A percentile compares a stretch with the other conserved stretches of the same genome.
These are phyloP conservation scores for Crucibulum laeve DNA, from an alignment of 768 basidiomycete genomes.

Conservation along the genomic window DNA sequence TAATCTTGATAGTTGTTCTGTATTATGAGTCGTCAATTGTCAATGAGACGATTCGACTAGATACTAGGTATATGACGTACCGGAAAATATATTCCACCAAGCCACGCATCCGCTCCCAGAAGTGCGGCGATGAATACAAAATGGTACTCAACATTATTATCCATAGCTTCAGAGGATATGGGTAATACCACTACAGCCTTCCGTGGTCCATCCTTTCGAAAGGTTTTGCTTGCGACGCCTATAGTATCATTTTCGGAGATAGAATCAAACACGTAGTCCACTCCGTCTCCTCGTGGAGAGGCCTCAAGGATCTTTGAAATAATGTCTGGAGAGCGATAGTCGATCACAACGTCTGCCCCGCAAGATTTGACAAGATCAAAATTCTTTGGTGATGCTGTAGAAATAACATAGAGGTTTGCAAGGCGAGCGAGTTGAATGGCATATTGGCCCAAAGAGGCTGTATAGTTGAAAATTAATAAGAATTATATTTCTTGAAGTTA, in stretches of 20 bases:
- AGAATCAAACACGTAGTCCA: background rate
- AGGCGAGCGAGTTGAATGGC: conserved; percentile 1
- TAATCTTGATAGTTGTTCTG: background rate
- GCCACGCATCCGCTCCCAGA: background rate
- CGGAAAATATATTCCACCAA: background rate
- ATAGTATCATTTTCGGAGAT: background rate
- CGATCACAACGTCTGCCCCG: background rate
- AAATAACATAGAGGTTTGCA: background rate
- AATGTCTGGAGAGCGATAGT: background rate
- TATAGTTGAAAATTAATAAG: too few relatives aligned
- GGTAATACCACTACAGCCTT: background rate
- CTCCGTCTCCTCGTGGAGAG: background rate
- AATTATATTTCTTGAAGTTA: too few relatives aligned
- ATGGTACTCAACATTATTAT: background rate
- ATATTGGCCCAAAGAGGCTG: background rate
- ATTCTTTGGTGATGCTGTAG: background rate
- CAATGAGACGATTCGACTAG: background rate
- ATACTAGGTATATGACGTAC: background rate
- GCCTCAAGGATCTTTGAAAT: background rate
- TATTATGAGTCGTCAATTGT: background rate
- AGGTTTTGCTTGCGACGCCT: background rate
- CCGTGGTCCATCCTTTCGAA: background rate
- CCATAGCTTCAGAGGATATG: background rate
- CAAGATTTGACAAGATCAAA: background rate
- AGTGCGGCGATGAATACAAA: background rate